Evolutionary conservation across 257 asterid species (phyloP).

Genomic region (Salvia splendens): DNA sequence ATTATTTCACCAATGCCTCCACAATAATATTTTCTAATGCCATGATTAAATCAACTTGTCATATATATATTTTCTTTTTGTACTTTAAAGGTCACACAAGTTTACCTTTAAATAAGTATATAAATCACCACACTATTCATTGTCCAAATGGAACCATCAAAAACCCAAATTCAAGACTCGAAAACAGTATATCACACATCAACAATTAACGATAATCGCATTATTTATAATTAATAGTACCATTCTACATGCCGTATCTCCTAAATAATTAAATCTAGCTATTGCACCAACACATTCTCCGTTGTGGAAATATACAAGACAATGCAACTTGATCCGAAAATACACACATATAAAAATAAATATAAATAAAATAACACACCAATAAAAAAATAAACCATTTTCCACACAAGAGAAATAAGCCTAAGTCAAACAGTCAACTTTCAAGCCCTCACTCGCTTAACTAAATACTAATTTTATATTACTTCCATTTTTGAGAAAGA

Average conservation of each 20-base stretch:
- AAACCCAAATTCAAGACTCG: not conserved
- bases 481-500: conserved; percentile 22
- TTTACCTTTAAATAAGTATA: not conserved
- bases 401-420: conserved; percentile 34
- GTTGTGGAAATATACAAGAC: conserved; percentile 35
- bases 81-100: not conserved
- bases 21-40: not conserved
- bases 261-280: conserved; percentile 19
- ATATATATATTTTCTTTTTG: not conserved
- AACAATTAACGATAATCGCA: not conserved
- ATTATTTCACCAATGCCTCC: not conserved
- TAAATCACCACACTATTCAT: not conserved
- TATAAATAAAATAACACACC: not conserved
- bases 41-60: not conserved
- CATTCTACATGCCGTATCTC: no score
- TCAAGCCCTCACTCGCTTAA: conserved; percentile 44
- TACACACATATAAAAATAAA: not conserved
- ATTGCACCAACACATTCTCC: conserved; percentile 20
- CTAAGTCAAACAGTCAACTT: conserved; percentile 69
- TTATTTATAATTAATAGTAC: no score
- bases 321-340: conserved; percentile 38
- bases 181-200: not conserved
- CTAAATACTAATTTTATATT: conserved; percentile 19
- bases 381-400: conserved; percentile 15
- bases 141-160: conserved; percentile 16